A percentile compares a stretch with the other conserved stretches of the same genome.
Conservation (phyloP, 2,329 filamentous ascomycete species). For the Sclerotinia subarctica region DNA sequence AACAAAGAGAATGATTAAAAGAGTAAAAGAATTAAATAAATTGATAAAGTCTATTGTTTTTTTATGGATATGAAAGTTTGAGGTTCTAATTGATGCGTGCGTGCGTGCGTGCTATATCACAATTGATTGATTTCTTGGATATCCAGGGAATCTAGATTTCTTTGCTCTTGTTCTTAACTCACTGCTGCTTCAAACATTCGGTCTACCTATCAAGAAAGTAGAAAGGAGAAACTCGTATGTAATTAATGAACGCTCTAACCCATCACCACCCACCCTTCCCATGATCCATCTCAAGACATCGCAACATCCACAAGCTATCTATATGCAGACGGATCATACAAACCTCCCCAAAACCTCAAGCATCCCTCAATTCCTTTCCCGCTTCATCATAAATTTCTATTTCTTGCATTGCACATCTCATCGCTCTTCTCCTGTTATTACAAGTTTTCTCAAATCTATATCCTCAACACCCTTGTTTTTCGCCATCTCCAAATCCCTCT, state of each 20-base stretch:
- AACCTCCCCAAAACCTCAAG: not conserved
- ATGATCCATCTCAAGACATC: not conserved
- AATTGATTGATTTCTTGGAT: too few relatives aligned
- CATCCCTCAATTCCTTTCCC: not conserved
- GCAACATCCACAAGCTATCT: not conserved
- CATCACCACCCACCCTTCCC: not conserved
- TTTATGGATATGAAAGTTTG: too few relatives aligned
- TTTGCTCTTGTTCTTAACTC: not conserved
- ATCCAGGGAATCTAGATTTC: too few relatives aligned
- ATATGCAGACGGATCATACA: not conserved
- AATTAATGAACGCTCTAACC: not conserved
- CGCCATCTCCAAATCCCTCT: too few relatives aligned
- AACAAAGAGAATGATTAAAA: too few relatives aligned
- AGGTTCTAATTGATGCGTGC: too few relatives aligned
- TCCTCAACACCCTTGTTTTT: not conserved
- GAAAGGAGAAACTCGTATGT: not conserved
- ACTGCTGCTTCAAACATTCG: not conserved
- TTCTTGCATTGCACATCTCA: too few relatives aligned
- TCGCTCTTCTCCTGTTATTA: not conserved
- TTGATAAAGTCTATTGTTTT: not conserved
- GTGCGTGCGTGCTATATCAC: too few relatives aligned
- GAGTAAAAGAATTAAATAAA: too few relatives aligned
- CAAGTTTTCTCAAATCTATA: not conserved
- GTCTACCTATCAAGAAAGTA: not conserved
- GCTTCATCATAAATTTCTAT: too few relatives aligned